A percentile compares a stretch with the other conserved stretches of the same genome.
Evolutionary conservation across 192 early-diverging fungal genomes (phyloP).

Genomic region (Neocallimastix lanati): DNA sequence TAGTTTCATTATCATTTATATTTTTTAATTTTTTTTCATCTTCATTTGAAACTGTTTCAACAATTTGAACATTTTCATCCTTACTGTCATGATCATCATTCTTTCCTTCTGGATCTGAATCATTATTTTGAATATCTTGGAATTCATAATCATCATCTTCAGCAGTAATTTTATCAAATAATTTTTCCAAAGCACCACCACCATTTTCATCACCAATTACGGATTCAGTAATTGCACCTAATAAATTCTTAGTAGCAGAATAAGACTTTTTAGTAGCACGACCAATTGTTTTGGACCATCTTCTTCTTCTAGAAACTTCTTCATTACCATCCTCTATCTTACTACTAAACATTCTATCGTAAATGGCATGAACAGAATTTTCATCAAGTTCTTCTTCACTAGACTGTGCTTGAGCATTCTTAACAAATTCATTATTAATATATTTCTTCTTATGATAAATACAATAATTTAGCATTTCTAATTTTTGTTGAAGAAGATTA

Average conservation of each 20-base stretch:
- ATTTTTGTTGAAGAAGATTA: constrained; percentile 49
- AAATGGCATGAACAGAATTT: constrained; percentile 4
- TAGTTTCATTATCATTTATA: no score
- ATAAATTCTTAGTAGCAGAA: background rate
- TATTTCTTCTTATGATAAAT: constrained; percentile 20
- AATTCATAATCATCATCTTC: background rate
- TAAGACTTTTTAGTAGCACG: background rate
- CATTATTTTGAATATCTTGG: background rate
- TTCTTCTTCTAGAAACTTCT: background rate
- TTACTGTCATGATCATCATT: background rate
- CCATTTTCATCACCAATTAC: background rate
- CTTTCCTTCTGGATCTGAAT: background rate
- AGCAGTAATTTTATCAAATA: background rate
- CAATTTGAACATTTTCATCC: no score
- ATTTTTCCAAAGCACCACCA: background rate
- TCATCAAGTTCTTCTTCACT: constrained; percentile 1
- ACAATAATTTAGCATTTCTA: constrained; percentile 70
- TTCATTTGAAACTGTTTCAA: no score
- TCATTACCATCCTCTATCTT: background rate
- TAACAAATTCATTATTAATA: constrained; percentile 2
- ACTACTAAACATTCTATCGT: background rate
- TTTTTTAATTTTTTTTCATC: no score
- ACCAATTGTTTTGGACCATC: constrained; percentile 5
- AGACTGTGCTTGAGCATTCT: constrained; percentile 5
- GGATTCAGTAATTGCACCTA: background rate